Evolutionary conservation across 2,329 filamentous ascomycete species (phyloP).

Genomic region (Beauveria caledonica): DNA sequence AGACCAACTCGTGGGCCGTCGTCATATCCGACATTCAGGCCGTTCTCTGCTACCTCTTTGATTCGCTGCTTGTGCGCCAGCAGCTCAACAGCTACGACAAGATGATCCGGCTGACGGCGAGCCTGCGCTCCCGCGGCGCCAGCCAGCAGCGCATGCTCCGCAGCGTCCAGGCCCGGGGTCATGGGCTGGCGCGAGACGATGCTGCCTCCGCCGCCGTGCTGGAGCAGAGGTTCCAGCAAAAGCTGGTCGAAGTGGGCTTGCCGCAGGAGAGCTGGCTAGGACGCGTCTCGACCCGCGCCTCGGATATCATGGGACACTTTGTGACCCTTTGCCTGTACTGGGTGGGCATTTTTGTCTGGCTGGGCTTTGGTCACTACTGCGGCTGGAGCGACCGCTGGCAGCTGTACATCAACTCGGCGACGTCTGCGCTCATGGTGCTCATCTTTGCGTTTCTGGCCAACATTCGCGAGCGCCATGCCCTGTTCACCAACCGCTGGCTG

Average conservation of each 20-base stretch:
- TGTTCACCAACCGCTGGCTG: slow-evolving; percentile 24
- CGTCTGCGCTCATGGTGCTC: slow-evolving; percentile 29
- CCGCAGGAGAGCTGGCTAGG: slow-evolving; percentile 24
- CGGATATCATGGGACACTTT: slow-evolving; percentile 23
- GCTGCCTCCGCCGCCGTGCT: slow-evolving; percentile 15
- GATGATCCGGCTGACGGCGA: slow-evolving; percentile 21
- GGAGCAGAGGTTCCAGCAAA: slow-evolving; percentile 12
- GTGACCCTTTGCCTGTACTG: slow-evolving; percentile 25
- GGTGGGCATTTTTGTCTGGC: slow-evolving; percentile 27
- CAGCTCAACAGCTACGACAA: slow-evolving; percentile 25
- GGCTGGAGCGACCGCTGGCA: slow-evolving; percentile 29
- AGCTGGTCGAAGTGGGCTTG: slow-evolving; percentile 2
- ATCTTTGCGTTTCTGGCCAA: slow-evolving; percentile 33
- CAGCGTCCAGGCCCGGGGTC: slow-evolving; percentile 13
- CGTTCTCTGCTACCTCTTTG: slow-evolving; percentile 29
- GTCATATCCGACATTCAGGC: slow-evolving; percentile 27
- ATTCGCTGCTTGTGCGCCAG: slow-evolving; percentile 31
- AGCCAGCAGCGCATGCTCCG: slow-evolving; percentile 24
- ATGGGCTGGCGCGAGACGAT: not conserved
- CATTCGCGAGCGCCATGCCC: slow-evolving; percentile 28
- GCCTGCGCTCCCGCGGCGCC: slow-evolving; percentile 24
- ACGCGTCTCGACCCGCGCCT: slow-evolving; percentile 18
- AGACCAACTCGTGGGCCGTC: slow-evolving; percentile 28
- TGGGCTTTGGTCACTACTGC: slow-evolving; percentile 22
- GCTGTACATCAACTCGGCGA: slow-evolving; percentile 35